Percentiles rank a stretch among this genome's conserved stretches.
Evolutionary conservation across 129 eudicot genomes (phyloP).

Genomic region (Escallonia herrerae): DNA sequence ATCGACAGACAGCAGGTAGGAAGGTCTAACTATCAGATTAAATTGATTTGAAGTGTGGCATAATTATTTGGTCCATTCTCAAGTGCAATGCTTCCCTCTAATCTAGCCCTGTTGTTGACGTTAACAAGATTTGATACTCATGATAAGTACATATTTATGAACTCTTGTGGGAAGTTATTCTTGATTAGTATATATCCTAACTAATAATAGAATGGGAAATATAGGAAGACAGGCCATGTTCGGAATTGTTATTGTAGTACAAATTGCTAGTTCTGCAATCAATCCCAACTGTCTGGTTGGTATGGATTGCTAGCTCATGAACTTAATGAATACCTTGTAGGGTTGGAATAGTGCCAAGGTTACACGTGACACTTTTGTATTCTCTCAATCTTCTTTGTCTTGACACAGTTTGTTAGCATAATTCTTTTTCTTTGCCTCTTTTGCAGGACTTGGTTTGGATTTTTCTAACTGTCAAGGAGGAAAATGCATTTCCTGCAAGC

Average conservation of each 20-base stretch:
- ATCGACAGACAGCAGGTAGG: too few species aligned
- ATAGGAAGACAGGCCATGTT: neutral
- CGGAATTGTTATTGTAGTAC: neutral
- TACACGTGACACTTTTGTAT: neutral
- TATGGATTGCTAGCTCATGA: slow-evolving; percentile 8
- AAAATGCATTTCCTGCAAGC: slow-evolving; percentile 28
- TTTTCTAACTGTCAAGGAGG: slow-evolving; percentile 28
- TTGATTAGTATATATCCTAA: slow-evolving; percentile 13
- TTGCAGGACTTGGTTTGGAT: slow-evolving; percentile 54
- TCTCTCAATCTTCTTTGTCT: neutral
- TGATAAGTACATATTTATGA: too few species aligned
- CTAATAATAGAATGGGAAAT: neutral
- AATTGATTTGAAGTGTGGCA: too few species aligned
- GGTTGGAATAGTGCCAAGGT: neutral
- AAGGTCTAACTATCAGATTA: too few species aligned
- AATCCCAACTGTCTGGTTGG: slow-evolving; percentile 6
- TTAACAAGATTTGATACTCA: too few species aligned
- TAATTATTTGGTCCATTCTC: too few species aligned
- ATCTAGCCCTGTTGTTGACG: too few species aligned
- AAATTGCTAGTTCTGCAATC: neutral
- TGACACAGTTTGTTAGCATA: neutral
- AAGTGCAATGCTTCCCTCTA: too few species aligned
- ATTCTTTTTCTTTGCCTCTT: neutral
- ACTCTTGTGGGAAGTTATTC: neutral
- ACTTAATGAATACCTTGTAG: slow-evolving; percentile 5